These are phyloP conservation scores for Rostrohypoxylon terebratum DNA, from an alignment of 495 filamentous ascomycete species.

Conservation along the genomic window DNA sequence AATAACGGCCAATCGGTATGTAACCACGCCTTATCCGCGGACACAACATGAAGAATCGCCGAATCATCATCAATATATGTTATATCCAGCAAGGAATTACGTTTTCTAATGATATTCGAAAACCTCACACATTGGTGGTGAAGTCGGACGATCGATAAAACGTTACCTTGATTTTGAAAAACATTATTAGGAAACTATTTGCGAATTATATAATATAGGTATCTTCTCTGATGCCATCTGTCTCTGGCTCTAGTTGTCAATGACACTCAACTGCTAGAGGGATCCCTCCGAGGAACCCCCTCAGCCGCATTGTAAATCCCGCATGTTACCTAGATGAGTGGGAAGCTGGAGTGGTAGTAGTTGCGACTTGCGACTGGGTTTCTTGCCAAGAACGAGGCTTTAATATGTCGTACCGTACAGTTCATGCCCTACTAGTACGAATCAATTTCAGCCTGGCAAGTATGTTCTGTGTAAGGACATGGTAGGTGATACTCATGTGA, in stretches of 20 bases:
- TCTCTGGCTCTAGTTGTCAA: background rate
- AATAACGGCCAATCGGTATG: slow-evolving; percentile 13
- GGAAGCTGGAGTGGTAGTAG: background rate
- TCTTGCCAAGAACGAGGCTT: slow-evolving; percentile 1
- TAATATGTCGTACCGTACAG: background rate
- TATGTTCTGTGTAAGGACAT: background rate
- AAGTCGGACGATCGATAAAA: background rate
- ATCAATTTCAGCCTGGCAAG: background rate
- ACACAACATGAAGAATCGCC: slow-evolving; percentile 1
- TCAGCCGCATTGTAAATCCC: slow-evolving; percentile 30
- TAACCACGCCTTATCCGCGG: slow-evolving; percentile 24
- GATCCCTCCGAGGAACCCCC: no score
- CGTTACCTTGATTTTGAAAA: background rate
- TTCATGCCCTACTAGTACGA: no score
- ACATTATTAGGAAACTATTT: slow-evolving; percentile 11
- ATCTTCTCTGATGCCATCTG: background rate
- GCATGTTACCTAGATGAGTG: slow-evolving; percentile 13
- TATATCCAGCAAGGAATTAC: background rate
- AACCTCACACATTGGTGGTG: background rate
- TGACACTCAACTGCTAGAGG: background rate
- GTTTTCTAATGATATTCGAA: background rate
- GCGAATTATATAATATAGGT: background rate
- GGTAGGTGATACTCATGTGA: background rate
- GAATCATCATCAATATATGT: slow-evolving; percentile 5
- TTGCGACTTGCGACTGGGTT: background rate